A percentile compares a stretch with the other conserved stretches of the same genome.
phyloP scores from a whole-genome alignment of 169 alveolate species.

The Ophryocystis elektroscirrha region DNA sequence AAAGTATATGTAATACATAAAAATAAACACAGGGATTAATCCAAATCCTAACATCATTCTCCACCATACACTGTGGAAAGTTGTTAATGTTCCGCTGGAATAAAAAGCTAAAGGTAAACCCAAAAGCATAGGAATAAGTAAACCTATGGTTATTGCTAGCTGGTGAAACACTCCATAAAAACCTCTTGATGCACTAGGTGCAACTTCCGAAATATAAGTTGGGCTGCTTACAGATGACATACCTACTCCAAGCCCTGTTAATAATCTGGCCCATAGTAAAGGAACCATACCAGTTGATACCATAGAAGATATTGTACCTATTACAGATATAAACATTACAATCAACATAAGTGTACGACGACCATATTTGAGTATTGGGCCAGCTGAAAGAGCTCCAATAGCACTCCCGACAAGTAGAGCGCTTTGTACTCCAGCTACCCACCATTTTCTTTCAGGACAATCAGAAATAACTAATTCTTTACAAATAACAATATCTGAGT shows the following conservation, averaged over 20 bases:
- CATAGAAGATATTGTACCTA: conserved; percentile 11
- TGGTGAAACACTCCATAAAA: conserved; percentile 35
- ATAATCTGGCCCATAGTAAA: conserved; percentile 30
- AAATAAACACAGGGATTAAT: background rate
- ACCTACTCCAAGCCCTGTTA: conserved; percentile 41
- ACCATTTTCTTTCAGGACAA: conserved; percentile 10
- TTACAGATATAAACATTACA: conserved; percentile 4
- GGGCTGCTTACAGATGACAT: conserved; percentile 35
- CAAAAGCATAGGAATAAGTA: conserved; percentile 21
- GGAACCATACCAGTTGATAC: conserved; percentile 14
- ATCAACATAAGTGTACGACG: conserved; percentile 12
- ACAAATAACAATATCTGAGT: too few relatives aligned
- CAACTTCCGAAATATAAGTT: conserved; percentile 33
- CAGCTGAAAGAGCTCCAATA: conserved; percentile 16
- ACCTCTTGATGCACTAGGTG: conserved; percentile 35
- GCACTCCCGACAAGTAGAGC: conserved; percentile 14
- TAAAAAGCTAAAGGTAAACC: conserved; percentile 28
- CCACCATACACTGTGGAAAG: conserved; percentile 1
- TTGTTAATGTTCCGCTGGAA: too few relatives aligned
- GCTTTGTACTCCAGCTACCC: conserved; percentile 11
- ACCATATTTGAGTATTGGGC: conserved; percentile 11
- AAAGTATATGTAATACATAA: conserved; percentile 1
- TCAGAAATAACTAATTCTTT: too few relatives aligned
- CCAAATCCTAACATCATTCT: conserved; percentile 10
- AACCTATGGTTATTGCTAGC: conserved; percentile 33